Base-by-base conservation (phyloP, 2,329 filamentous ascomycete species). In the Colletotrichum tabaci region DNA sequence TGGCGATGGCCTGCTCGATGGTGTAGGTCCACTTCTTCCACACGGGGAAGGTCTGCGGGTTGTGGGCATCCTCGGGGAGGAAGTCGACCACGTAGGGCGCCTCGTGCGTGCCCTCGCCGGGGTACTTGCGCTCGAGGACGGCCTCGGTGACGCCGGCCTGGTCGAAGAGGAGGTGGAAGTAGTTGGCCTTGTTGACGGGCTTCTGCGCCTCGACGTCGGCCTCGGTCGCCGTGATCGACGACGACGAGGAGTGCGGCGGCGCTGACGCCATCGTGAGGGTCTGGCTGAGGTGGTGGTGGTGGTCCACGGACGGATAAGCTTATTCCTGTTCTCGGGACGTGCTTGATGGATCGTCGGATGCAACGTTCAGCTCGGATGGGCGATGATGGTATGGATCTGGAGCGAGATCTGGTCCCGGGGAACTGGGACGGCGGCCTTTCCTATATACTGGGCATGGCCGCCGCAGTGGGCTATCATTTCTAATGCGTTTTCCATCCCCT, bases 81-180 rank as follows among this genome's bases (percentile, higher is more conserved):
- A 90, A 93, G 69, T 87, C 85, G 68, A 93, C 90, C 23, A 88
- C 80, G 74, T 87, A 93, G 3, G 92, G 92, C 58, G 91, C 87
- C 26, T 89, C 87, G 9, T 85, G 81, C 4, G 91, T 93, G 73
- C 91, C 91, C 30, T 84, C 81, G n/a, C 89, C 89, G 18, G 80
- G 77, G 75, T 92, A 93, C 3, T 81, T 78, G 79, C 88, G 84
- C 61, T 87, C 82, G 56, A 91, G 80, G 10, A 91, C 87, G 64
- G 87, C 85, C 57, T 86, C 83, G 0, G 87, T 90, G 61, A 93
- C 81, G 55, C 87, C 87, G 35, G 86, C 85, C 65, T 89, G 90
- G 77, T 91, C 86, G 60, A 87, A 79, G 69, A 93, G 83, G 66
- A 90, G 80, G 61, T 83, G 81, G 79, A 85, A 88, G 80, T 89